Evolutionary conservation across 2,329 filamentous ascomycete genomes (phyloP).

Genomic region (Pleoardoris graminearum): DNA sequence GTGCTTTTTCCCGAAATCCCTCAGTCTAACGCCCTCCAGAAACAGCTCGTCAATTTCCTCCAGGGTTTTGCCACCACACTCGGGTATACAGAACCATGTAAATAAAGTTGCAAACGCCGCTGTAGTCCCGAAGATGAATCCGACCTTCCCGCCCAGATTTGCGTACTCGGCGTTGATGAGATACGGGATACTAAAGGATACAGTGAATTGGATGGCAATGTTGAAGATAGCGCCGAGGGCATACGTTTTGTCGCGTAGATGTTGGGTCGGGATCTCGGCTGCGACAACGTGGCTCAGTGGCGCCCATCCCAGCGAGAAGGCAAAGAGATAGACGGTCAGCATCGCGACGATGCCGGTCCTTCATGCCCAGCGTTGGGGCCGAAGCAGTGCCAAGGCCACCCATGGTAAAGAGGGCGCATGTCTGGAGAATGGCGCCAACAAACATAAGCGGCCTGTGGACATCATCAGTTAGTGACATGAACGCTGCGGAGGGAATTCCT

Average conservation of each 20-base stretch:
- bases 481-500: no score
- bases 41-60: conserved; percentile 27
- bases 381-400: conserved; percentile 3
- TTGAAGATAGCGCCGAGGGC: conserved; percentile 10
- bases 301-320: conserved; percentile 11
- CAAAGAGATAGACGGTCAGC: conserved; percentile 5
- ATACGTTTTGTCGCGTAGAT: conserved; percentile 11
- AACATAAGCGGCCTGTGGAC: conserved; percentile 6
- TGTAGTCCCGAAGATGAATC: conserved; percentile 47
- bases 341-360: conserved; percentile 10
- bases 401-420: conserved; percentile 9
- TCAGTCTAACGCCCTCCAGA: conserved; percentile 5
- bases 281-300: conserved; percentile 10
- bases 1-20: conserved; percentile 6
- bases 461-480: neutral
- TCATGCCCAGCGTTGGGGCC: neutral
- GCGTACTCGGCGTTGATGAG: conserved; percentile 45
- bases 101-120: conserved; percentile 24
- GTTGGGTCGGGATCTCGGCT: conserved; percentile 10
- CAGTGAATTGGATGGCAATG: conserved; percentile 23
- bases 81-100: conserved; percentile 16
- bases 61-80: conserved; percentile 17
- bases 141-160: conserved; percentile 41
- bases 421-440: conserved; percentile 8
- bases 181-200: conserved; percentile 46